Conservation (phyloP, 768 basidiomycete genomes). For the Rhodotorula graminis region DNA sequence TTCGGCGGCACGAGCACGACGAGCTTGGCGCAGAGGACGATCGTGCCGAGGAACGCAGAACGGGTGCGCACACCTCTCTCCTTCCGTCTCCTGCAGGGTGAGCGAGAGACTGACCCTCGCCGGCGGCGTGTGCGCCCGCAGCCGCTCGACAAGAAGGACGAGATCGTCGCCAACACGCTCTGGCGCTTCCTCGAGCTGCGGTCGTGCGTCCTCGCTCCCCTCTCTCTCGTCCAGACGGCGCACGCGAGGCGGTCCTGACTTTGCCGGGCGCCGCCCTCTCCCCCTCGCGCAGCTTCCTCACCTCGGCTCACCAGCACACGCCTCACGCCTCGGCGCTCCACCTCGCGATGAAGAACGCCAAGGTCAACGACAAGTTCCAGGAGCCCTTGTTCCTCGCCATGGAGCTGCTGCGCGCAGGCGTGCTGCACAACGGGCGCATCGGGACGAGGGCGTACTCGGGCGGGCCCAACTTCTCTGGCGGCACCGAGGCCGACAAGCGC, state of each 20-base stretch:
- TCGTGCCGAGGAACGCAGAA: conserved; percentile 48
- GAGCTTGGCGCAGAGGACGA: conserved; percentile 74
- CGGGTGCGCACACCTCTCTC: conserved; percentile 5
- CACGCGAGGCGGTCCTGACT: too few relatives aligned
- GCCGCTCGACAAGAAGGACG: conserved; percentile 92
- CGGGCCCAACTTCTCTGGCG: conserved; percentile 50
- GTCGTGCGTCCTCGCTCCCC: conserved; percentile 59
- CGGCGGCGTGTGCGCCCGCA: conserved; percentile 31
- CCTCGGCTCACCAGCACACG: conserved; percentile 82
- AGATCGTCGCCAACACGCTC: conserved; percentile 94
- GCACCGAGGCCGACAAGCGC: conserved; percentile 52
- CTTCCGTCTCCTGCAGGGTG: conserved; percentile 47
- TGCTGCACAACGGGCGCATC: conserved; percentile 61
- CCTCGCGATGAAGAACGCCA: conserved; percentile 66
- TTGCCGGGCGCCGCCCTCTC: too few relatives aligned
- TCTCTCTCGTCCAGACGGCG: too few relatives aligned
- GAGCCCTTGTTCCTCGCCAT: conserved; percentile 90
- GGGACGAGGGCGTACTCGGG: conserved; percentile 35
- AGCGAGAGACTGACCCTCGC: conserved; percentile 28
- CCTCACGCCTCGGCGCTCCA: conserved; percentile 87
- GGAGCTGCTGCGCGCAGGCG: conserved; percentile 91
- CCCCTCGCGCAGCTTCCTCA: conserved; percentile 63
- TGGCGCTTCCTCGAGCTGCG: conserved; percentile 96
- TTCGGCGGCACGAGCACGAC: conserved; percentile 82
- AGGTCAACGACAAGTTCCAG: conserved; percentile 96